These are phyloP conservation scores for Phytopythium montanum DNA, from an alignment of 352 stramenopile species.

Conservation along the genomic window DNA sequence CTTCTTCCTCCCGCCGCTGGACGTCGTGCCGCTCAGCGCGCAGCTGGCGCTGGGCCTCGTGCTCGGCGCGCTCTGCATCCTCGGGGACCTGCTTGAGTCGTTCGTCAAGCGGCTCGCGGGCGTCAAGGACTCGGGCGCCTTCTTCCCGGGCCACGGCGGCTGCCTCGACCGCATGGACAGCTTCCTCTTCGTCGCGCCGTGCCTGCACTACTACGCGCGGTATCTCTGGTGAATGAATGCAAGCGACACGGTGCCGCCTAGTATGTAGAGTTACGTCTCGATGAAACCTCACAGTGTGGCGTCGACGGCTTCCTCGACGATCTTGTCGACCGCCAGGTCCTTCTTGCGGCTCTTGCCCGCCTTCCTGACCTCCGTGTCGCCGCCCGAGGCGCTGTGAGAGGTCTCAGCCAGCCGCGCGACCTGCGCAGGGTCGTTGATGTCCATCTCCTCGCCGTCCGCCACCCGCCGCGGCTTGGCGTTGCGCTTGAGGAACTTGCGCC, in stretches of 20 bases:
- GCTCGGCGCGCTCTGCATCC: constrained; percentile 56
- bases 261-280: background rate
- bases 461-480: constrained; percentile 26
- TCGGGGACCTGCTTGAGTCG: constrained; percentile 67
- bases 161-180: constrained; percentile 82
- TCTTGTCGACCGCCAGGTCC: constrained; percentile 25
- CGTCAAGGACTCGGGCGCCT: constrained; percentile 64
- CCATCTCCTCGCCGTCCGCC: constrained; percentile 13
- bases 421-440: constrained; percentile 30
- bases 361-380: constrained; percentile 12
- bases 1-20: constrained; percentile 21
- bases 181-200: constrained; percentile 64
- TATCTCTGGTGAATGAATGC: constrained; percentile 1
- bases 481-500: constrained; percentile 62
- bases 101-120: constrained; percentile 64
- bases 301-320: constrained; percentile 54
- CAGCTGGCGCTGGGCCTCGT: constrained; percentile 40
- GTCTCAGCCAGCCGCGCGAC: constrained; percentile 10
- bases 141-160: constrained; percentile 74
- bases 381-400: constrained; percentile 5
- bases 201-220: constrained; percentile 31
- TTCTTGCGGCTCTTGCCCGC: constrained; percentile 14
- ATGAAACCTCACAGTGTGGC: constrained; percentile 41
- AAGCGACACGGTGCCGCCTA: background rate
- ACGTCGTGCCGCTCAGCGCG: constrained; percentile 21